Conservation (phyloP, 2,329 filamentous ascomycete species). For the Xylariaceae sp. region DNA sequence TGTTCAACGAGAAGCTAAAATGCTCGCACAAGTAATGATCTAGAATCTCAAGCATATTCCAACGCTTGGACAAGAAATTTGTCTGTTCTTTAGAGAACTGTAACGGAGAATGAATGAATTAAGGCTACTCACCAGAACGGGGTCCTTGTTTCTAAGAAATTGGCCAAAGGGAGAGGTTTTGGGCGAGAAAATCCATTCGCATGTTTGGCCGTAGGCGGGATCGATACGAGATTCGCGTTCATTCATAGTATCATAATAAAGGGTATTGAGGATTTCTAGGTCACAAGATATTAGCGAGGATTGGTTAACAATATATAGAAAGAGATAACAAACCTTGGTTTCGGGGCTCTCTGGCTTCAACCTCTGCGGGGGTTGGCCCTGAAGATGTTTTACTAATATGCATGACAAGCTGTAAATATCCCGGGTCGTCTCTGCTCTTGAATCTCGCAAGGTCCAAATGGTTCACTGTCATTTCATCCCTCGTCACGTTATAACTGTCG, state of each 20-base stretch:
- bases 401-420: slow-evolving; percentile 30
- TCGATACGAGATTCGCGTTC: slow-evolving; percentile 41
- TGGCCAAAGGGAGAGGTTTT: slow-evolving; percentile 27
- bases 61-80: background rate
- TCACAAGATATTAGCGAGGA: slow-evolving; percentile 1
- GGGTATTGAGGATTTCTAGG: slow-evolving; percentile 36
- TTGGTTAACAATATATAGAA: background rate
- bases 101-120: background rate
- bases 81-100: background rate
- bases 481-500: slow-evolving; percentile 34
- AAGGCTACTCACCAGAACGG: slow-evolving; percentile 26
- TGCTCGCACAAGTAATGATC: background rate
- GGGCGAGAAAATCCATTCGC: slow-evolving; percentile 46
- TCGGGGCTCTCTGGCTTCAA: slow-evolving; percentile 33
- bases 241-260: slow-evolving; percentile 36
- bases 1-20: background rate
- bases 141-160: slow-evolving; percentile 28
- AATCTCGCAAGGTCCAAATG: slow-evolving; percentile 34
- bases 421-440: slow-evolving; percentile 31
- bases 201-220: slow-evolving; percentile 44
- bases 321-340: slow-evolving; percentile 34
- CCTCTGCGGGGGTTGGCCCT: slow-evolving; percentile 30
- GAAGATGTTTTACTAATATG: slow-evolving; percentile 33
- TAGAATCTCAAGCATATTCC: background rate
- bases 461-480: slow-evolving; percentile 30